Evolutionary conservation across 1,284 basidiomycete species (phyloP).

Genomic region (Phlebopus sp.): DNA sequence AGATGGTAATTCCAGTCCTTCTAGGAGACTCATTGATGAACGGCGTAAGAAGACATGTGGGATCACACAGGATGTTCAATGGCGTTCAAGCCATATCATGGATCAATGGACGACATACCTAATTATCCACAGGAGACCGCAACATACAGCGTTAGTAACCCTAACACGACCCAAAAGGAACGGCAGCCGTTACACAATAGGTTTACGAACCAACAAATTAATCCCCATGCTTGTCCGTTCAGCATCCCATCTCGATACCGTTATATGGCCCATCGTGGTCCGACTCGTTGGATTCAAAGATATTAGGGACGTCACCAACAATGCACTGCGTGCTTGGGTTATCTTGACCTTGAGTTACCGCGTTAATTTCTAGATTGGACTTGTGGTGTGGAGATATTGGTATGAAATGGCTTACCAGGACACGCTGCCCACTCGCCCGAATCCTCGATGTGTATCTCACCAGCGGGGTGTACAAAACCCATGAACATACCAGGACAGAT

Average conservation of each 20-base stretch:
- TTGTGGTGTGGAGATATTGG: not conserved
- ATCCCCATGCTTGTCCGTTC: too few species aligned
- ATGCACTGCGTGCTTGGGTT: constrained; percentile 50
- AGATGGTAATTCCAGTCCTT: too few species aligned
- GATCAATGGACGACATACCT: too few species aligned
- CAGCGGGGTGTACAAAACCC: constrained; percentile 53
- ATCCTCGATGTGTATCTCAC: constrained; percentile 57
- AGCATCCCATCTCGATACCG: constrained; percentile 49
- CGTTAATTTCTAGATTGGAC: not conserved
- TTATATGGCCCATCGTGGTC: constrained; percentile 63
- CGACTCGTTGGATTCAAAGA: constrained; percentile 40
- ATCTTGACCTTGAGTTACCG: constrained; percentile 45
- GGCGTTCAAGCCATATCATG: too few species aligned
- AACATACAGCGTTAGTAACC: too few species aligned
- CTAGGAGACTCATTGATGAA: too few species aligned
- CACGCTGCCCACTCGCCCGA: constrained; percentile 47
- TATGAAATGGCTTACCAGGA: constrained; percentile 33
- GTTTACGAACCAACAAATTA: too few species aligned
- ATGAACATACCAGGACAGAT: constrained; percentile 49
- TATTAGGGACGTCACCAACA: constrained; percentile 51
- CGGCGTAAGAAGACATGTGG: too few species aligned
- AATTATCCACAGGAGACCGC: too few species aligned
- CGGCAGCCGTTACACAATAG: too few species aligned
- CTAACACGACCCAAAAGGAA: too few species aligned
- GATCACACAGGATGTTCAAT: too few species aligned